Evolutionary conservation across 1,139 yeast genomes (phyloP), one percentile per base, ranked within the genome.

Genomic region (Saccharomyces pastorianus): DNA sequence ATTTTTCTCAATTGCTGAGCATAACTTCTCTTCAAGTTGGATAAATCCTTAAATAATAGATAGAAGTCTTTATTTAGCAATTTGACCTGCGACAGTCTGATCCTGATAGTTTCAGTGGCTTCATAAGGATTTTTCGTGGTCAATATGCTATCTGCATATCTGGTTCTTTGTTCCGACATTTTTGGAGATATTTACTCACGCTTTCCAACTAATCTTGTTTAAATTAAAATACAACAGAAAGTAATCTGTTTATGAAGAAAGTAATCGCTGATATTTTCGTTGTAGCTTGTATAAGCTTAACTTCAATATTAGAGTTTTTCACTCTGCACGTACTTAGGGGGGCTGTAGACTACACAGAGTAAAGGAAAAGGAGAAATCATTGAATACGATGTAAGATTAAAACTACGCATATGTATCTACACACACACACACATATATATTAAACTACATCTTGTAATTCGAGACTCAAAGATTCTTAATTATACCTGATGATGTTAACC

Each of bases 31-130:
- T 80, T 72, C 52, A 78, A 67, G 38, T 76, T 67, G 50, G 80
- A 73, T 63, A 82, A 79, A 29, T 75, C 76, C 48, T 78, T 77
- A 61, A 83, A 79, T 76, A 84, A 80, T 27, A 71, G 71, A 34
- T 83, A 76, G 61, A 83, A 73, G 57, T 79, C 76, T 56, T 73
- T 73, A 56, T 78, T 77, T 46, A 77, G 67, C 44, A 72, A 60
- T 57, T 75, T 76, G 44, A 76, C 73, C 59, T 76, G 79, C 28
- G 73, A 66, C 28, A 74, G 69, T 57, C 81, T 71, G 50, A 77
- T 67, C 48, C 75, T 67, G 14, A 77, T 67, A 25, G 74, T 70
- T 61, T 76, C 80, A 58, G 77, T 70, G 14, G 80, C 76, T 55
- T 77, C 80, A 29, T 68, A 63, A 20, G 81, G 80, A 26, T 69